phyloP scores from a whole-genome alignment of 441 rosid species.

The Pelargonium myrrhifolium region DNA sequence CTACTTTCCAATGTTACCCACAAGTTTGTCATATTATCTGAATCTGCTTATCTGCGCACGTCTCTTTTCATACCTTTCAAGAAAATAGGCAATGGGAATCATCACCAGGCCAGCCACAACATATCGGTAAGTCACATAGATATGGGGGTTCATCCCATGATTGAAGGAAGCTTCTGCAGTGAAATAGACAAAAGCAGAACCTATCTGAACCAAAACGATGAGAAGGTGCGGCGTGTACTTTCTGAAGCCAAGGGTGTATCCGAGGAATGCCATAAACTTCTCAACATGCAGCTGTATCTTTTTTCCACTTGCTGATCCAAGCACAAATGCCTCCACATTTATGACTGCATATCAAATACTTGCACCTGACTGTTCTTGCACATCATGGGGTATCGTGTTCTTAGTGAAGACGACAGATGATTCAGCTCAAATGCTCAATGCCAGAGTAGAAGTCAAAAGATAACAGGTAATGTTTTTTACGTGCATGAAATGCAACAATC shows the following conservation, averaged over 20 bases:
- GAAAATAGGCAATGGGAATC: slow-evolving; percentile 56
- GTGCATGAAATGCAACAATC: background rate
- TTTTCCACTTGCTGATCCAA: background rate
- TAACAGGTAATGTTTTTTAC: background rate
- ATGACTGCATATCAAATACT: slow-evolving; percentile 7
- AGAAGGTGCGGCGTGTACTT: slow-evolving; percentile 51
- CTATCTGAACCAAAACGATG: slow-evolving; percentile 41
- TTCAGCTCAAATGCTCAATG: background rate
- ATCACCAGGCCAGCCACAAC: slow-evolving; percentile 36
- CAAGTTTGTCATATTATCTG: background rate
- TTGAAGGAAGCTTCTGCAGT: slow-evolving; percentile 57
- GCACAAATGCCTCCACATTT: background rate
- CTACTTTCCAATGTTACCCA: background rate
- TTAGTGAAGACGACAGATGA: background rate
- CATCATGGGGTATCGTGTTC: slow-evolving; percentile 34
- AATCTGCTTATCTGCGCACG: background rate
- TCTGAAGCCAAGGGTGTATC: slow-evolving; percentile 1
- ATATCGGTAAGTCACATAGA: slow-evolving; percentile 55
- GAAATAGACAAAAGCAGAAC: slow-evolving; percentile 45
- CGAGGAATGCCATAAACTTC: slow-evolving; percentile 16
- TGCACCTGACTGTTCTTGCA: slow-evolving; percentile 17
- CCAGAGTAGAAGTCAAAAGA: background rate
- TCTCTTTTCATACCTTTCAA: slow-evolving; percentile 38
- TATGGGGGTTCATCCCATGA: slow-evolving; percentile 62
- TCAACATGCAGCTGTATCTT: background rate